Evolutionary conservation across 805 yeast species (phyloP).

Genomic region (Candida xyloterini): DNA sequence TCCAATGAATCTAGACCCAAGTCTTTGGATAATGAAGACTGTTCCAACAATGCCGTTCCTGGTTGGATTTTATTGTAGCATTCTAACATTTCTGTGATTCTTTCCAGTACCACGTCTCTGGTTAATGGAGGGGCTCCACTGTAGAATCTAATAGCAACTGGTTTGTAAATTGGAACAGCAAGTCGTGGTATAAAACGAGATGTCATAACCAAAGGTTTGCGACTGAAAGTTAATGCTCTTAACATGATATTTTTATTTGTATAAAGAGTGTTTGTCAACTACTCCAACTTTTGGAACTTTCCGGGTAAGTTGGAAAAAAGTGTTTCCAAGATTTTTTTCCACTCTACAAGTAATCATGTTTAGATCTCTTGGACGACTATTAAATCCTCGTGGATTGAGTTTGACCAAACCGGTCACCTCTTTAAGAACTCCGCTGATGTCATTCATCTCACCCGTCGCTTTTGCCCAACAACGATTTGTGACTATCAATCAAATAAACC

Average conservation of each 20-base stretch:
- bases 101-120: slow-evolving; percentile 57
- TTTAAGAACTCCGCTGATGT: slow-evolving; percentile 1
- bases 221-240: neutral
- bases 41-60: slow-evolving; percentile 32
- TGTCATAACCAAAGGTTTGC: neutral
- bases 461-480: slow-evolving; percentile 50
- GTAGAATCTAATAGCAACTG: slow-evolving; percentile 31
- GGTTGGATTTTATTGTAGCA: slow-evolving; percentile 56
- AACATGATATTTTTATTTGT: slow-evolving; percentile 5
- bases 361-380: slow-evolving; percentile 1
- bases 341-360: neutral
- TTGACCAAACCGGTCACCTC: neutral
- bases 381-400: neutral
- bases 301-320: slow-evolving; percentile 3
- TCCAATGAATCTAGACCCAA: slow-evolving; percentile 71
- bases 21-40: slow-evolving; percentile 59
- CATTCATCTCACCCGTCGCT: slow-evolving; percentile 1
- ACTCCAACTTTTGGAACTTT: slow-evolving; percentile 5
- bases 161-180: neutral
- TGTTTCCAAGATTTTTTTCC: neutral
- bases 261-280: slow-evolving; percentile 4
- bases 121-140: slow-evolving; percentile 61
- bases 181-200: neutral
- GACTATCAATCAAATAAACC: slow-evolving; percentile 72
- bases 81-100: slow-evolving; percentile 62